These are phyloP conservation scores for Plectosphaerella plurivora DNA, from an alignment of 2,329 filamentous ascomycete genomes.

Conservation along the genomic window DNA sequence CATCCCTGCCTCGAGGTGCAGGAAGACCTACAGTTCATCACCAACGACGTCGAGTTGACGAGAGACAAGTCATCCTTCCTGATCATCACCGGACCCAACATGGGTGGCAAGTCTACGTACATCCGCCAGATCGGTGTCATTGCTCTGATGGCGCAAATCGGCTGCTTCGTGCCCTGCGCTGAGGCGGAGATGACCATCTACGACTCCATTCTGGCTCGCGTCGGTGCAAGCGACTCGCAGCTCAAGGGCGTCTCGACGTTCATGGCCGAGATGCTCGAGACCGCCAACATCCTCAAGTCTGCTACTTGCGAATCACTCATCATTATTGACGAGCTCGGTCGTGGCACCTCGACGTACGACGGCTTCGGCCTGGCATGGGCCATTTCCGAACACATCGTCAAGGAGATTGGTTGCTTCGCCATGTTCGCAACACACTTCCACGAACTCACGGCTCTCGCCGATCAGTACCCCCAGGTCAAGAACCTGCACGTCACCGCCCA, in stretches of 20 bases:
- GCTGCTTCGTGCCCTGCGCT: constrained; percentile 90
- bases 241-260: constrained; percentile 98
- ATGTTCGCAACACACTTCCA: constrained; percentile 99
- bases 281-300: constrained; percentile 95
- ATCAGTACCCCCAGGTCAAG: constrained; percentile 80
- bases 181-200: constrained; percentile 93
- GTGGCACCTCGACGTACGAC: constrained; percentile 96
- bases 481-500: constrained; percentile 97
- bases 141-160: constrained; percentile 93
- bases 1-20: constrained; percentile 99
- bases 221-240: constrained; percentile 93
- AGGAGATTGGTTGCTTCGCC: constrained; percentile 88
- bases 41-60: constrained; percentile 83
- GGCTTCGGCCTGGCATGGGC: constrained; percentile 99
- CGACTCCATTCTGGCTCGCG: constrained; percentile 92
- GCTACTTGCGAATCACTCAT: constrained; percentile 93
- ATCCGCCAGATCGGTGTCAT: constrained; percentile 97
- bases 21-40: constrained; percentile 97
- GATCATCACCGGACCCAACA: constrained; percentile 96
- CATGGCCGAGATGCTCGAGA: constrained; percentile 99
- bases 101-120: constrained; percentile 98
- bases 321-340: constrained; percentile 96
- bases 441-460: constrained; percentile 86
- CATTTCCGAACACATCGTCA: constrained; percentile 95
- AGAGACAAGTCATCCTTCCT: constrained; percentile 82